Percentiles rank a stretch among this genome's conserved stretches.
Conservation (phyloP, 2,329 filamentous ascomycete species). For the Monilinia fructigena region DNA sequence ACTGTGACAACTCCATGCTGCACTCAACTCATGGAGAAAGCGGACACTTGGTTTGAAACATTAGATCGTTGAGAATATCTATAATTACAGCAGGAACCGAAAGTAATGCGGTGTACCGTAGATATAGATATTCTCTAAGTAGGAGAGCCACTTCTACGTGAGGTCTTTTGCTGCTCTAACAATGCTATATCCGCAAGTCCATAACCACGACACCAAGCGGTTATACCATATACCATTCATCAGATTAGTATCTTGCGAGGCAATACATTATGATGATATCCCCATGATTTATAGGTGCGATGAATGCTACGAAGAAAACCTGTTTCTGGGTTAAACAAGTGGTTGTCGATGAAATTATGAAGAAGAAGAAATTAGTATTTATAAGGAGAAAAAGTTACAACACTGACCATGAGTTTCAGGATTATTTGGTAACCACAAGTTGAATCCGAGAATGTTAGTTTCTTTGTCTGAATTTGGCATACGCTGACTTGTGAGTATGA, state of each 20-base stretch:
- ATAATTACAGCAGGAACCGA: not conserved
- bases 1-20: not conserved
- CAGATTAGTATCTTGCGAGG: not conserved
- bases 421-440: not conserved
- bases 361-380: not conserved
- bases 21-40: not conserved
- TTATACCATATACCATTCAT: not conserved
- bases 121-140: not conserved
- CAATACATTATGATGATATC: not conserved
- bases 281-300: not conserved
- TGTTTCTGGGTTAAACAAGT: not conserved
- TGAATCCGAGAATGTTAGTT: not conserved
- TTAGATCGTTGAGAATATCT: not conserved
- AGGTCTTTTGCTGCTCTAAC: not conserved
- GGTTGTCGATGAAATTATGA: not conserved
- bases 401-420: not conserved
- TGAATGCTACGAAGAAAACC: not conserved
- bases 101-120: not conserved
- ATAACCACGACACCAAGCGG: not conserved
- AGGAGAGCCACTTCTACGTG: not conserved
- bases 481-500: not conserved
- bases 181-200: not conserved
- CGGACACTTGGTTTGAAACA: too few relatives aligned
- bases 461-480: not conserved
- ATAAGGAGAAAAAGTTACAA: not conserved